Conservation (phyloP, 768 basidiomycete species). For the Russula sp. region DNA sequence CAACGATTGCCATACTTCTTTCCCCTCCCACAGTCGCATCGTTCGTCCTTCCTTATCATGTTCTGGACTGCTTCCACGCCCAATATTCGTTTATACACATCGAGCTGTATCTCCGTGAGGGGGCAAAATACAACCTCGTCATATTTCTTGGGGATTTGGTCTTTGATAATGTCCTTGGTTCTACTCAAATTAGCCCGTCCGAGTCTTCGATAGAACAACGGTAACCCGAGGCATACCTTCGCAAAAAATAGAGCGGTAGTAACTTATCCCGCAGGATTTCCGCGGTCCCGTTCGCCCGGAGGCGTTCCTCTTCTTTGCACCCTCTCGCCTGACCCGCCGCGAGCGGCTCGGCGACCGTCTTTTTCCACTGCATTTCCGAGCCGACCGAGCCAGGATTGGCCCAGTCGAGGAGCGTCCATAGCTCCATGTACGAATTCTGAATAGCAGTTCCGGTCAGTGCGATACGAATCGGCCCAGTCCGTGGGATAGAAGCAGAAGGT, state of each 20-base stretch:
- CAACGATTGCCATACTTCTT: constrained; percentile 45
- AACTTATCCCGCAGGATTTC: constrained; percentile 59
- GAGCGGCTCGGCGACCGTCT: constrained; percentile 65
- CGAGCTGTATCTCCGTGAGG: constrained; percentile 64
- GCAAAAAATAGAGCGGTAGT: constrained; percentile 78
- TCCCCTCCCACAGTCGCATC: constrained; percentile 66
- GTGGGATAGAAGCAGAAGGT: constrained; percentile 1
- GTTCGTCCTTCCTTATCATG: constrained; percentile 65
- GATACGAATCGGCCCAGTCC: constrained; percentile 49
- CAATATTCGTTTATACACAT: constrained; percentile 71
- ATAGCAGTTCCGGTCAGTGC: constrained; percentile 83
- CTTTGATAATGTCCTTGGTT: constrained; percentile 73
- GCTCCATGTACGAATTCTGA: constrained; percentile 86
- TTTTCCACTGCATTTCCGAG: constrained; percentile 70
- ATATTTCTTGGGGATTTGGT: constrained; percentile 82
- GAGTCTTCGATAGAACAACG: background rate
- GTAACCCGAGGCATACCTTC: constrained; percentile 49
- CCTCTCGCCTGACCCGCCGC: constrained; percentile 62
- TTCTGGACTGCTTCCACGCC: constrained; percentile 64
- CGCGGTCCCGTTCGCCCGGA: constrained; percentile 60
- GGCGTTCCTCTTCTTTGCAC: constrained; percentile 60
- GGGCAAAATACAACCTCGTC: constrained; percentile 96
- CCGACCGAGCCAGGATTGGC: constrained; percentile 81
- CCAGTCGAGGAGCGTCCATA: constrained; percentile 93
- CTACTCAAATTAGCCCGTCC: constrained; percentile 35